A percentile compares a stretch with the other conserved stretches of the same genome.
phyloP scores from a whole-genome alignment of 2,329 filamentous ascomycete genomes.

The Diplodia sapinea region DNA sequence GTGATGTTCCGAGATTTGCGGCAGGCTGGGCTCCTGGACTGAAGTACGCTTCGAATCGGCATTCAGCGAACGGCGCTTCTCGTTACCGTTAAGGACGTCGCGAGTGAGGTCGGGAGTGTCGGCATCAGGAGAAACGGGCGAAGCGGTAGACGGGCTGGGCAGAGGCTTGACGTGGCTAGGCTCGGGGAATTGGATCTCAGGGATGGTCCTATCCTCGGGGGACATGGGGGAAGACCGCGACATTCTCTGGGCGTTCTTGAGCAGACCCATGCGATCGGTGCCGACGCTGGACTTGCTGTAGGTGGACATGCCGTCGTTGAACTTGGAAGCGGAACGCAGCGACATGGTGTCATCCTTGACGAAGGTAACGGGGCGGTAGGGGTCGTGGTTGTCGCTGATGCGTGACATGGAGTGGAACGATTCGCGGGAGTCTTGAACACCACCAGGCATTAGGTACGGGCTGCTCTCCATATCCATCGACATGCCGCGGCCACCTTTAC shows the following conservation, averaged over 20 bases:
- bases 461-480: conserved; percentile 73
- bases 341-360: conserved; percentile 51
- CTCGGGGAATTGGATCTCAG: conserved; percentile 46
- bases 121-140: conserved; percentile 12
- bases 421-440: conserved; percentile 77
- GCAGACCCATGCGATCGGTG: conserved; percentile 56
- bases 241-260: conserved; percentile 64
- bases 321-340: conserved; percentile 42
- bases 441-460: conserved; percentile 92
- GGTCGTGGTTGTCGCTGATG: conserved; percentile 77
- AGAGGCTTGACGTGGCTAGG: conserved; percentile 33
- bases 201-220: conserved; percentile 40
- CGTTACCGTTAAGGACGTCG: conserved; percentile 34
- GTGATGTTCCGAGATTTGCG: conserved; percentile 36
- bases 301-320: conserved; percentile 54
- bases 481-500: conserved; percentile 55
- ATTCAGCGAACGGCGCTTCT: conserved; percentile 40
- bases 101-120: conserved; percentile 15
- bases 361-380: conserved; percentile 74
- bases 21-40: conserved; percentile 40
- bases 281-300: conserved; percentile 58
- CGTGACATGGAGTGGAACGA: conserved; percentile 80
- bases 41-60: conserved; percentile 49
- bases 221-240: conserved; percentile 53
- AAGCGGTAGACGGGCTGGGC: conserved; percentile 11